These are phyloP conservation scores for Fusarium fujikuroi DNA, from an alignment of 2,329 filamentous ascomycete genomes.

Conservation along the genomic window DNA sequence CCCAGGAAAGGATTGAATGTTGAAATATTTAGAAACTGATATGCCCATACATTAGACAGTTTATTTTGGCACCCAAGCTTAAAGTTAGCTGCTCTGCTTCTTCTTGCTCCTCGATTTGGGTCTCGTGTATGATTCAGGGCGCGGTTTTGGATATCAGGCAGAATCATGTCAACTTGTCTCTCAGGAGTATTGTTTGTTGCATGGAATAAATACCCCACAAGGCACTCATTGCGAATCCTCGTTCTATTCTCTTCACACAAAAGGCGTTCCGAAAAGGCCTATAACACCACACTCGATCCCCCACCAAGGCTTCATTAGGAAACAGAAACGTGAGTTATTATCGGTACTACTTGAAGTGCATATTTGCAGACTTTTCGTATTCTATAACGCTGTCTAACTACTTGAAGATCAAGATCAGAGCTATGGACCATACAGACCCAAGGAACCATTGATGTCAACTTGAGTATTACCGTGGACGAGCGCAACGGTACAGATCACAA, in stretches of 20 bases:
- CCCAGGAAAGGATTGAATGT: neutral
- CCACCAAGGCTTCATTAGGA: neutral
- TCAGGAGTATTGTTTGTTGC: neutral
- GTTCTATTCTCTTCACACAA: neutral
- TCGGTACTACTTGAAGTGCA: no score
- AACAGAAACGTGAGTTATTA: neutral
- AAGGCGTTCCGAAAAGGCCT: neutral
- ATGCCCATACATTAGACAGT: fast-evolving
- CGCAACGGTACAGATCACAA: neutral
- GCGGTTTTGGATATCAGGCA: neutral
- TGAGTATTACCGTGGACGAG: neutral
- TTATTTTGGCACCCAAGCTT: neutral
- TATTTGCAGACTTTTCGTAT: neutral
- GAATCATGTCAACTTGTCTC: neutral
- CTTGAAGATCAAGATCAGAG: neutral
- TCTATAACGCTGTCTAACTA: neutral
- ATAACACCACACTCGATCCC: no score
- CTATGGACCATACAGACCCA: neutral
- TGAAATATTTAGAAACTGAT: fast-evolving
- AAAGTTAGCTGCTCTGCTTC: neutral
- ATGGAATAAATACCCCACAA: neutral
- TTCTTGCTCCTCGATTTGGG: neutral
- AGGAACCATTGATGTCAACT: neutral
- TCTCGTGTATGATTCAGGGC: neutral
- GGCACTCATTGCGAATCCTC: neutral